These are phyloP conservation scores for Strigomonas culicis DNA, from an alignment of 208 protist genomes.

Conservation along the genomic window DNA sequence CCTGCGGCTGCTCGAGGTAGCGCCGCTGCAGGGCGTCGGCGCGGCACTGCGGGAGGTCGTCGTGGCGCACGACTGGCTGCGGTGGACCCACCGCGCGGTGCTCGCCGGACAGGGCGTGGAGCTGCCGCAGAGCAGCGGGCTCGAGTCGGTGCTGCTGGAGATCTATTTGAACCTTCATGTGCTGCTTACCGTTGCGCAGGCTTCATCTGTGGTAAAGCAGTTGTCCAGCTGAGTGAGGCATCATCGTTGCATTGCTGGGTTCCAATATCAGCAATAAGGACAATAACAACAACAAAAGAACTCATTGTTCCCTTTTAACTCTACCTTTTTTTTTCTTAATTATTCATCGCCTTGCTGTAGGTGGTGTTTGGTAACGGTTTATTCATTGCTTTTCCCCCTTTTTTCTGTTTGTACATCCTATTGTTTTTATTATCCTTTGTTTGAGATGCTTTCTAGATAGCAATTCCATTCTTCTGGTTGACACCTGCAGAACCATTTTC, in stretches of 20 bases:
- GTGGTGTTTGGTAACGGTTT: conserved; percentile 1
- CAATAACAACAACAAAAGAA: no score
- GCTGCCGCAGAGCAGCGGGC: background rate
- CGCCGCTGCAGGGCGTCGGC: conserved; percentile 16
- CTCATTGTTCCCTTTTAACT: background rate
- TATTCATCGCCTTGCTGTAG: background rate
- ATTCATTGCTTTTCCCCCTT: conserved; percentile 4
- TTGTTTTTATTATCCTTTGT: conserved; percentile 8
- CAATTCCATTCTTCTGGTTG: background rate
- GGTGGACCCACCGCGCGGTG: background rate
- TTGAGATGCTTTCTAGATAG: background rate
- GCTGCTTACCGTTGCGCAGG: conserved; percentile 28
- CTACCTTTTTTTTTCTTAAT: conserved; percentile 8
- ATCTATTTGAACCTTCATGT: conserved; percentile 33
- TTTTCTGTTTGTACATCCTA: conserved; percentile 8
- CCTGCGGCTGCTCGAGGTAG: conserved; percentile 20
- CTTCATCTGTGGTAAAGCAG: conserved; percentile 6
- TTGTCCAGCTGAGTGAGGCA: background rate
- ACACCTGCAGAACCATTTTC: no score
- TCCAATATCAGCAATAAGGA: no score
- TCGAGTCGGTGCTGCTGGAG: conserved; percentile 24
- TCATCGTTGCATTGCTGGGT: no score
- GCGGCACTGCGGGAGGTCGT: conserved; percentile 24
- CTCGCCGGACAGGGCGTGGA: background rate
- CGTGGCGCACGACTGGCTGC: conserved; percentile 30